Evolutionary conservation across 2,329 filamentous ascomycete species (phyloP), one percentile per base, ranked within the genome.

Genomic region (Periconia digitata): DNA sequence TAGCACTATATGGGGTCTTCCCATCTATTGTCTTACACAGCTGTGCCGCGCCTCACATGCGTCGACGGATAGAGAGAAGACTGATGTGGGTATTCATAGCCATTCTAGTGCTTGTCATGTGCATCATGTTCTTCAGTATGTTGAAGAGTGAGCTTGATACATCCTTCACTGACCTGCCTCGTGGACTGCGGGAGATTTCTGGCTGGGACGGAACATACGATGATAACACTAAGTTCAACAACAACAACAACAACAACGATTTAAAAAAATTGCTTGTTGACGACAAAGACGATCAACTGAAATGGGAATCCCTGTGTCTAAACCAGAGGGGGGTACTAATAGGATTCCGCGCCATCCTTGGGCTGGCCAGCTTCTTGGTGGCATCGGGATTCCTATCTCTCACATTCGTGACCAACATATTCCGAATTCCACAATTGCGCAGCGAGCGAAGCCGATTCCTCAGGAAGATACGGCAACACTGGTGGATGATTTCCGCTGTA

Each of bases 1-100:
- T 49, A 24, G 42, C 50, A 1, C 23, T 52, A 13, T 52, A 35
- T 20, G 27, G 42, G 17, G 36, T 52, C 17, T 44, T 52, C 21
- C 46, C 50, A 3, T 16, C 50, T 3, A 8, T 52, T 3, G 17
- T 40, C 8, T 24, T 52, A 15, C 46, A 52, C 34, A 24, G 27
- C 21, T 47, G 41, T 35, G 45, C 45, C 18, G 38, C 46, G 2
- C 36, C 46, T 6, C 22, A 43, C 20, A 46, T 52, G 1, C 48
- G 48, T 1, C 34, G 48, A 10, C 35, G 21, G 10, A 23, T 24
- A 10, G 40, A 24, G 6, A n/a, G 48, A 36, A 21, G 29, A 21
- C n/a, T n/a, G 16, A 44, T 50, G 5, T 50, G 47, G 47, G 16
- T 15, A 7, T 42, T 44, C 20, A 15, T 51, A 6, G 44, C 8